These are phyloP conservation scores for Pythium rhizo-oryzae DNA, from an alignment of 352 stramenopile species.

Conservation along the genomic window DNA sequence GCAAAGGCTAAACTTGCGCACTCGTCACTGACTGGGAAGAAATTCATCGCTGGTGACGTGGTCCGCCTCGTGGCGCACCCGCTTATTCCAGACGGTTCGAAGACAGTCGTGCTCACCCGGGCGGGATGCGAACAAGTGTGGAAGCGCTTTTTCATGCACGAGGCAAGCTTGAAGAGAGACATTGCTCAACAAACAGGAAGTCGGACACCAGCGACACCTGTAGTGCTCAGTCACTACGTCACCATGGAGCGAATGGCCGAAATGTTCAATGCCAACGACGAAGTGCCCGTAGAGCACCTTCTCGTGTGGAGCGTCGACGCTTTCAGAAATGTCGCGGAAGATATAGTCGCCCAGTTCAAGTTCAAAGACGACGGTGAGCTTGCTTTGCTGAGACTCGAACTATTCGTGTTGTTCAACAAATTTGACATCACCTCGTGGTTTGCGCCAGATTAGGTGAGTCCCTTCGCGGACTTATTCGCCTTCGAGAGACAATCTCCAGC, in stretches of 20 bases:
- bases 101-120: constrained; percentile 46
- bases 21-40: constrained; percentile 45
- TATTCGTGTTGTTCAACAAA: background rate
- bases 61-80: constrained; percentile 35
- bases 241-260: constrained; percentile 35
- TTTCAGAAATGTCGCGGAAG: constrained; percentile 60
- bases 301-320: constrained; percentile 46
- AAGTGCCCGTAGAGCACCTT: constrained; percentile 43
- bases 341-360: constrained; percentile 82
- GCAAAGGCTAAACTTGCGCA: constrained; percentile 64
- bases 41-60: constrained; percentile 39
- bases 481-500: constrained; percentile 69
- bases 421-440: background rate
- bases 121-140: constrained; percentile 50
- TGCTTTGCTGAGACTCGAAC: background rate
- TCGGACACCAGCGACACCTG: constrained; percentile 15
- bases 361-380: constrained; percentile 74
- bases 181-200: background rate
- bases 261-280: constrained; percentile 20
- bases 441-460: constrained; percentile 54
- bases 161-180: constrained; percentile 8
- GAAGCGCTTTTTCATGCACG: constrained; percentile 42
- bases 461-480: constrained; percentile 60
- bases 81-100: constrained; percentile 59
- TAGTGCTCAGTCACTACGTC: constrained; percentile 47